These are phyloP conservation scores for Euphorbia lathyris DNA, from an alignment of 345 rosid species.

Conservation along the genomic window DNA sequence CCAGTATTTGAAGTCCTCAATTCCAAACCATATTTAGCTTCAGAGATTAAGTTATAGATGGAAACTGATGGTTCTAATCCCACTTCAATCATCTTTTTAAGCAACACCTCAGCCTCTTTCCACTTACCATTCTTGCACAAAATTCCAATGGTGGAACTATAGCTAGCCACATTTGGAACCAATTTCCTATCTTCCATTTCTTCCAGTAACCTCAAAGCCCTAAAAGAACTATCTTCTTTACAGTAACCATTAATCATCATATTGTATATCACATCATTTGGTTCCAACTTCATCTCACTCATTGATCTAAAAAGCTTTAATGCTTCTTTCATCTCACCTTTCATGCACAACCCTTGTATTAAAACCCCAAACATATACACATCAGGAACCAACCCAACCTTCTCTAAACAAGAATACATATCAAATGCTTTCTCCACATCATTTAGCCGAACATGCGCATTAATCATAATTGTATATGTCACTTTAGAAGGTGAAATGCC, in stretches of 20 bases:
- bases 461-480: slow-evolving; percentile 62
- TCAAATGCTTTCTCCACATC: slow-evolving; percentile 62
- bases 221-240: slow-evolving; percentile 60
- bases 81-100: slow-evolving; percentile 45
- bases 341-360: slow-evolving; percentile 62
- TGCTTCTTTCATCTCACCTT: slow-evolving; percentile 72
- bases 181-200: slow-evolving; percentile 58
- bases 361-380: slow-evolving; percentile 54
- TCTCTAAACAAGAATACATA: slow-evolving; percentile 48
- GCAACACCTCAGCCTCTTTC: slow-evolving; percentile 56
- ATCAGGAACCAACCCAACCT: slow-evolving; percentile 59
- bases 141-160: slow-evolving; percentile 44
- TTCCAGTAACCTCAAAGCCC: slow-evolving; percentile 53
- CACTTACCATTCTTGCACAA: slow-evolving; percentile 64
- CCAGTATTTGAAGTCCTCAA: neutral
- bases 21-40: slow-evolving; percentile 29
- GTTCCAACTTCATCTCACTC: slow-evolving; percentile 44
- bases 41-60: slow-evolving; percentile 34
- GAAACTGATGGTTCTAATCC: slow-evolving; percentile 53
- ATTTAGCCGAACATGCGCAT: slow-evolving; percentile 41
- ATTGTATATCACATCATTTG: slow-evolving; percentile 62
- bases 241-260: slow-evolving; percentile 75
- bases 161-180: slow-evolving; percentile 67
- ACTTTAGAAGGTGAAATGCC: slow-evolving; percentile 61
- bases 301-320: slow-evolving; percentile 50